Evolutionary conservation across 345 rosid species (phyloP).

Genomic region (Lepidium aucheri): DNA sequence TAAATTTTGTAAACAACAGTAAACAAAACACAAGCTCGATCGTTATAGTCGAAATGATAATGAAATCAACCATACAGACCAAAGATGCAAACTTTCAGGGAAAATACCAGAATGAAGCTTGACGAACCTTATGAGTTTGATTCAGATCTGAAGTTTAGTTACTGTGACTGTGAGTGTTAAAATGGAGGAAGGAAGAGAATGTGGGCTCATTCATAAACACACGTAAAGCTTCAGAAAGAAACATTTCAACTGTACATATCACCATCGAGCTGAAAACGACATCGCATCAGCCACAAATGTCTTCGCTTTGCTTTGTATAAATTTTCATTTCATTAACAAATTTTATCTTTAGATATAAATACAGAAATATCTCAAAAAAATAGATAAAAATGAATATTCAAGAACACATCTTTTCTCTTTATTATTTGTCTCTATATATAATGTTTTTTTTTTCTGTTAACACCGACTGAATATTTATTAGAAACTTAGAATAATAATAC

Average conservation of each 20-base stretch:
- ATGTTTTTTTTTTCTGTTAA: too few species aligned
- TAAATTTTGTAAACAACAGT: background rate
- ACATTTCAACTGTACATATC: slow-evolving; percentile 3
- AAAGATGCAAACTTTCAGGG: background rate
- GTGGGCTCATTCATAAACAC: background rate
- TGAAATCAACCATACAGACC: background rate
- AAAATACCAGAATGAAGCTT: background rate
- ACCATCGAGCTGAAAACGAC: background rate
- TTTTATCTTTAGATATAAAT: too few species aligned
- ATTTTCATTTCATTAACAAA: background rate
- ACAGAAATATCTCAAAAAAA: too few species aligned
- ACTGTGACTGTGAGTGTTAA: background rate
- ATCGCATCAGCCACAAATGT: background rate
- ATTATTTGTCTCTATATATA: too few species aligned
- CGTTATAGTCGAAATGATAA: background rate
- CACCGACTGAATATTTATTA: background rate
- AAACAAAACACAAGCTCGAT: background rate
- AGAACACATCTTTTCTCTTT: too few species aligned
- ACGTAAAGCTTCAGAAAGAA: background rate
- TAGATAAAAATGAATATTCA: too few species aligned
- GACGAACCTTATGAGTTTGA: slow-evolving; percentile 5
- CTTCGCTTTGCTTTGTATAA: background rate
- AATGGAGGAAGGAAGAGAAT: background rate
- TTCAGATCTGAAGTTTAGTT: slow-evolving; percentile 15
- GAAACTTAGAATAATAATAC: background rate